Evolutionary conservation across 1,284 basidiomycete species (phyloP), one percentile per base, ranked within the genome.

Genomic region (Sanghuangporus baumii): DNA sequence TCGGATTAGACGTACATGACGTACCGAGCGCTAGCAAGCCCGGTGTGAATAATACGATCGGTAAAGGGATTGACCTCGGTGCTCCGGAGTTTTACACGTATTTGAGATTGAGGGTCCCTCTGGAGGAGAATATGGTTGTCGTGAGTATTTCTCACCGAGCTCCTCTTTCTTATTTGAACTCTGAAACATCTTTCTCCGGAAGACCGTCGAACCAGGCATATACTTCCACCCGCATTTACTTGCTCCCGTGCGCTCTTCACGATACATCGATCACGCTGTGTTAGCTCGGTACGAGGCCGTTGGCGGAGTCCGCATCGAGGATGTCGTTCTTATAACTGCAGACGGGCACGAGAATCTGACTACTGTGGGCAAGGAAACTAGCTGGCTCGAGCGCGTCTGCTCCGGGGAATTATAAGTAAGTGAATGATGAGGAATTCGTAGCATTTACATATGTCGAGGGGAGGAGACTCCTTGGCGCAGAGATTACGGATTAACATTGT

Each of bases 1-100:
- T 96, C 46, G 94, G 94, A 6, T 78, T 96, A 71, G 94, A 96
- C 73, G 93, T 95, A 4, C 93, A 94, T 70, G 94, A 93, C 69
- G 89, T 89, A 0, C 89, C 91, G 0, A 84, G 80, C 52, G 87
- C 87, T 20, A 88, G 86, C 68, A 88, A 86, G 68, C 89, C 90
- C 1, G 69, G 66, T 14, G 72, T 75, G 5, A 88, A 87, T 63
- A 69, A 75, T 1, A 82, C 81, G 6, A 79, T 85, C 60, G 73
- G 70, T 57, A 71, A 78, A 71, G 71, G 76, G 54, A 57, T 72
- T 3, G 72, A 73, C 34, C 72, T 82, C n/a, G 79, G 82, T 1
- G 82, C 86, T 63, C 78, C 81, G 54, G 82, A 79, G 66, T 86
- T 95, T 62, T 94, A 93, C 73, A 80, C 80, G 8, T 90, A 93